Conservation (phyloP, 208 protist genomes). For the Strigomonas oncopelti region DNA sequence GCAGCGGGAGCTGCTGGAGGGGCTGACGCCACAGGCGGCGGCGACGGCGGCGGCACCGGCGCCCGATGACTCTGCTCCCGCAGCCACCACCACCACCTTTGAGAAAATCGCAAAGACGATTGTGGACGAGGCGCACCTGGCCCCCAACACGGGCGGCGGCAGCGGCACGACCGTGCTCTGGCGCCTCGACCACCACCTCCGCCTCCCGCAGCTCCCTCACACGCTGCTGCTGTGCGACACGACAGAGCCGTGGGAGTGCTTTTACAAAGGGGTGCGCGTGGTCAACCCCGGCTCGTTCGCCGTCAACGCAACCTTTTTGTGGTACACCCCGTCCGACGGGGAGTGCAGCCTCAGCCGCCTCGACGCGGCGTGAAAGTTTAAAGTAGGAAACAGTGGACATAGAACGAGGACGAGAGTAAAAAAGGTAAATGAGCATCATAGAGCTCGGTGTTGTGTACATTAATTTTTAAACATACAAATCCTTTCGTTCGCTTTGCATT, state of each 20-base stretch:
- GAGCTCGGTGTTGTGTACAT: not conserved
- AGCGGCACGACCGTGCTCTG: conserved; percentile 53
- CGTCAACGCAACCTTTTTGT: conserved; percentile 73
- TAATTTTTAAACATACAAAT: conserved; percentile 1
- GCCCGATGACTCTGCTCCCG: conserved; percentile 22
- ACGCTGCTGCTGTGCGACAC: conserved; percentile 85
- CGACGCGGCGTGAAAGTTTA: conserved; percentile 22
- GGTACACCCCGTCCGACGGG: conserved; percentile 85
- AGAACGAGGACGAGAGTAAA: not conserved
- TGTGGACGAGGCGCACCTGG: conserved; percentile 77
- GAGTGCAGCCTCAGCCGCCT: conserved; percentile 80
- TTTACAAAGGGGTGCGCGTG: conserved; percentile 78
- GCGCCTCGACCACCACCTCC: conserved; percentile 71
- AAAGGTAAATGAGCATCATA: not conserved
- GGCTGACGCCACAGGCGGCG: not conserved
- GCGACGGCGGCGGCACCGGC: not conserved
- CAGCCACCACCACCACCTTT: conserved; percentile 34
- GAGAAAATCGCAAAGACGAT: conserved; percentile 79
- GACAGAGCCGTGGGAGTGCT: conserved; percentile 86
- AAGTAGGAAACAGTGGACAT: not conserved
- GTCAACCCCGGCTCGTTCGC: conserved; percentile 86
- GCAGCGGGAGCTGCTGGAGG: conserved; percentile 31
- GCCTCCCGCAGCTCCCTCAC: conserved; percentile 71
- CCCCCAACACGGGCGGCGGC: conserved; percentile 38
- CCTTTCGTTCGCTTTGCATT: too few species aligned